Conservation (phyloP, 371 early-diverging fungal species). For the Mortierella sp. region DNA sequence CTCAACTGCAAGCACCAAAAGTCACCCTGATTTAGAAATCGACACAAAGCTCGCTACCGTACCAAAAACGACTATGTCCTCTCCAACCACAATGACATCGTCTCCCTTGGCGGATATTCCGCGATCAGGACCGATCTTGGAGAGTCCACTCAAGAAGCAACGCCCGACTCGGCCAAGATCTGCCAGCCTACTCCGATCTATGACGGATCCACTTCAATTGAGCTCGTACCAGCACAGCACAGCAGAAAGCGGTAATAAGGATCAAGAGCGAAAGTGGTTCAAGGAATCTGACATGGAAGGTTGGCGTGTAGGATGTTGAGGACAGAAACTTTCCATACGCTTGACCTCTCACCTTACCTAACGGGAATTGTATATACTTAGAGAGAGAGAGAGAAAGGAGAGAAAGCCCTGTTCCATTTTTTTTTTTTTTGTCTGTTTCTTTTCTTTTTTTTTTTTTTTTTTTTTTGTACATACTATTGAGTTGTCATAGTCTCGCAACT, state of each 20-base stretch:
- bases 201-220: slow-evolving; percentile 19
- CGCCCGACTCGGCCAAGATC: slow-evolving; percentile 3
- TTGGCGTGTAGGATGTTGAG: slow-evolving; percentile 32
- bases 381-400: no score
- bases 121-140: slow-evolving; percentile 1
- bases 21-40: slow-evolving; percentile 8
- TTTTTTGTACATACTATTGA: no score
- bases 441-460: background rate
- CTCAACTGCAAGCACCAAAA: background rate
- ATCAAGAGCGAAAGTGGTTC: slow-evolving; percentile 33
- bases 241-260: background rate
- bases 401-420: no score
- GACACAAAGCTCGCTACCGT: slow-evolving; percentile 21
- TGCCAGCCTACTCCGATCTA: slow-evolving; percentile 8
- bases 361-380: background rate
- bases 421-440: background rate
- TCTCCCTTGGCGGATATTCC: background rate
- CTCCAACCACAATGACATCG: background rate
- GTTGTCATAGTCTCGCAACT: background rate
- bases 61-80: background rate
- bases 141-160: background rate
- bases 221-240: slow-evolving; percentile 8
- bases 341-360: background rate
- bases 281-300: slow-evolving; percentile 27
- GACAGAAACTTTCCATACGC: background rate